Evolutionary conservation across 2,329 filamentous ascomycete species (phyloP).

Genomic region (Phoma herbarum): DNA sequence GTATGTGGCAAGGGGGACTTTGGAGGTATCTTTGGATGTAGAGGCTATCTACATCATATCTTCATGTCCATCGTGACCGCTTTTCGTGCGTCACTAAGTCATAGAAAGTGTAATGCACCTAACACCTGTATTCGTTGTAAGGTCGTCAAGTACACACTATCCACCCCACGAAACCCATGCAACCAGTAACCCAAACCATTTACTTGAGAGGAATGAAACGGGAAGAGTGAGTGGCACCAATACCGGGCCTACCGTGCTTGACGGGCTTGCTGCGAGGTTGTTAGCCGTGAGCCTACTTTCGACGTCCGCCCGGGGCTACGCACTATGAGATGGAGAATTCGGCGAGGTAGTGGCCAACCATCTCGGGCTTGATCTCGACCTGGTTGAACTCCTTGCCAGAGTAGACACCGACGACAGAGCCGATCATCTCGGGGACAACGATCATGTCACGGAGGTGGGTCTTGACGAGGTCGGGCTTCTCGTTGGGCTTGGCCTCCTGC

Average conservation of each 20-base stretch:
- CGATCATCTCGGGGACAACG: conserved; percentile 99
- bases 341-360: conserved; percentile 99
- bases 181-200: conserved; percentile 52
- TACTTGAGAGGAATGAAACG: conserved; percentile 99
- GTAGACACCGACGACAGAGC: conserved; percentile 98
- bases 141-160: conserved; percentile 54
- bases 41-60: conserved; percentile 45
- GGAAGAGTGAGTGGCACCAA: conserved; percentile 99
- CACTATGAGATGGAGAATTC: conserved; percentile 99
- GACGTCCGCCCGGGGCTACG: conserved; percentile 54
- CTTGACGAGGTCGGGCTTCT: conserved; percentile 99
- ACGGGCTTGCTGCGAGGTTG: conserved; percentile 82
- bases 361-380: conserved; percentile 99
- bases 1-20: conserved; percentile 1
- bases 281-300: conserved; percentile 49
- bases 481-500: conserved; percentile 73
- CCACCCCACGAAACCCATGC: conserved; percentile 51
- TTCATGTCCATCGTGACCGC: conserved; percentile 41
- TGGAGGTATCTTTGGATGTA: conserved; percentile 45
- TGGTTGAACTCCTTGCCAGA: conserved; percentile 99
- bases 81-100: conserved; percentile 43
- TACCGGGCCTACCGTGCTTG: conserved; percentile 99
- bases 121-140: conserved; percentile 51
- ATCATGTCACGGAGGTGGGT: conserved; percentile 99
- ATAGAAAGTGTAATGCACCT: conserved; percentile 48